These are phyloP conservation scores for Paecilomyces niveus DNA, from an alignment of 2,329 filamentous ascomycete genomes.

Conservation along the genomic window DNA sequence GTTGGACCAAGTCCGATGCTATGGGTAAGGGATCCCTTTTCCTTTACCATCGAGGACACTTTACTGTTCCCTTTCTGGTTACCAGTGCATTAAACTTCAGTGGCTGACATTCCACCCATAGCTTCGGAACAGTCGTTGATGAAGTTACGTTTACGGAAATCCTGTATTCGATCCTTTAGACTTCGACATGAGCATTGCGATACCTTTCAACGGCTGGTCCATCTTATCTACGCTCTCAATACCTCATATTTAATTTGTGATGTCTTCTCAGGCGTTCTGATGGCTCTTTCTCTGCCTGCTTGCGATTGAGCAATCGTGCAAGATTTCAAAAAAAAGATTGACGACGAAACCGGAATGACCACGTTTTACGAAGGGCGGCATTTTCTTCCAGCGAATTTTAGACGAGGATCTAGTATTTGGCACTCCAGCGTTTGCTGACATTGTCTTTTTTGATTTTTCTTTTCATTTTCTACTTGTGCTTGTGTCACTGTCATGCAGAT, in stretches of 20 bases:
- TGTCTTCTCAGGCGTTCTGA: background rate
- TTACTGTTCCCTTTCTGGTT: background rate
- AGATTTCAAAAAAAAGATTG: background rate
- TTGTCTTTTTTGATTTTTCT: background rate
- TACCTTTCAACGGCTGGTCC: background rate
- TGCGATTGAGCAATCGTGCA: background rate
- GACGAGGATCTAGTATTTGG: background rate
- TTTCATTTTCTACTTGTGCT: background rate
- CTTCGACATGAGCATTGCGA: background rate
- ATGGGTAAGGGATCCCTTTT: constrained; percentile 5
- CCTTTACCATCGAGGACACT: background rate
- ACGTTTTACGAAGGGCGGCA: background rate
- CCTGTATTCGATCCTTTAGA: background rate
- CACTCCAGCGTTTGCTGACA: background rate
- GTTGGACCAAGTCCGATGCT: constrained; percentile 9
- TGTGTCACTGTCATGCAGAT: background rate
- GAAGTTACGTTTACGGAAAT: background rate
- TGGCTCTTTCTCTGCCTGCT: background rate
- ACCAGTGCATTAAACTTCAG: no score
- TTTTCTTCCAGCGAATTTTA: background rate
- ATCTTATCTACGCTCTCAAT: background rate
- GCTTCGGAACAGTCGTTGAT: background rate
- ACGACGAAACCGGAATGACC: background rate
- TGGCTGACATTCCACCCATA: background rate
- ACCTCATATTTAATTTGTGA: background rate